Evolutionary conservation across 2,329 filamentous ascomycete genomes (phyloP), one percentile per base, ranked within the genome.

Genomic region (Akanthomyces lecanii): DNA sequence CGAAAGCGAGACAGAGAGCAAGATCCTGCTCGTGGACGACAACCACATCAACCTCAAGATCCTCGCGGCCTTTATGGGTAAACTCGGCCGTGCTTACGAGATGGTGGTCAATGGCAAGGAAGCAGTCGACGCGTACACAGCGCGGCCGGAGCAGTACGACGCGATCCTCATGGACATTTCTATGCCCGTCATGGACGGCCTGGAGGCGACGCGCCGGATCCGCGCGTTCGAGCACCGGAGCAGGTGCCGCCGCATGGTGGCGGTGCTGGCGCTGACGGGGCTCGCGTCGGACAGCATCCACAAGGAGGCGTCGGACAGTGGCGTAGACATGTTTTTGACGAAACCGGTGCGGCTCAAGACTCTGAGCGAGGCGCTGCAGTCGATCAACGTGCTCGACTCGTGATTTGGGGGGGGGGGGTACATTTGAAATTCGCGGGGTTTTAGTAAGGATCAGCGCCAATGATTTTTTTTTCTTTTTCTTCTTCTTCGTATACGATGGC

Each of bases 121-220:
- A 57, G 75, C 75, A 0, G 60, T 76, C 3, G 69, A 73, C 23
- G 67, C 67, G 0, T 77, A 71, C 42, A 66, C 63, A n/a, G 40
- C 65, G 0, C 64, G 67, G 1, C 69, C 69, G 0, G 65, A 66
- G 0, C 58, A 68, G 0, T 77, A 69, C 28, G 64, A 63, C 0
- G 75, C 71, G 56, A 65, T 79, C 0, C 65, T 79, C 5, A 79
- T 77, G 68, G 83, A 86, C 65, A 79, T 85, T 1, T 83, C 78
- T 61, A 86, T 86, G 84, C 84, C 84, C 0, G 71, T 85, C 3
- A 80, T 86, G 68, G 79, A 86, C 64, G 81, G 81, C 0, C 76
- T 83, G 3, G 79, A 80, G 18, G 78, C 80, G 0, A 72, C 38
- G 5, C 38, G 78, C 1, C 72, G 74, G n/a, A 84, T 85, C 16